Base-by-base conservation (phyloP, 345 rosid species). In the Moricandia moricandioides region DNA sequence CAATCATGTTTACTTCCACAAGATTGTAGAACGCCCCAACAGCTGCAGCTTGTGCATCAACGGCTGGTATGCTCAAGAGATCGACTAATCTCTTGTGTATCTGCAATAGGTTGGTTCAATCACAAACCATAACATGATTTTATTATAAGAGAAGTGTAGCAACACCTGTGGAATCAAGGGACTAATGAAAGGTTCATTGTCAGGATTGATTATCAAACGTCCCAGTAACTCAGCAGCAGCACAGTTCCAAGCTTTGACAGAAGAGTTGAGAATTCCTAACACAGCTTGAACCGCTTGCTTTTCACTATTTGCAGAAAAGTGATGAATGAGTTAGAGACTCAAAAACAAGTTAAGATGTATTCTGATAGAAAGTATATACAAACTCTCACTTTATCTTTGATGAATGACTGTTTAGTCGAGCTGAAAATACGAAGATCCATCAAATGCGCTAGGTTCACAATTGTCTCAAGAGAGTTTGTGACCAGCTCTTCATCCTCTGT, bases 401-500 rank as follows among this genome's bases (percentile, higher is more conserved):
- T 87, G 85, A 65, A 87, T 29, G 98, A 88, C 59, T 85, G 92
- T 77, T 92, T 95, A 67, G 76, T 57, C 13, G 97, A 90, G 84
- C 98, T 95, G 73, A 95, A 92, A 78, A 90, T 92, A 62, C 91
- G 90, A 80, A 95, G 96, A 83, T 95, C 98, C 66, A 95, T 92
- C 85, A 92, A 67, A 5, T 93, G 96, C 26, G 98, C 97, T 82
- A 92, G 74, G 84, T 95, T 95, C 51, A 92, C 99, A 69, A 92
- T 84, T 31, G 96, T 87, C 85, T 95, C 99, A 0, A 95, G 93
- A 57, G 91, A 84, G 85, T 92, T 92, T 51, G 97, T 92, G 31
- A 92, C 92, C 60, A 95, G 92, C 74, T 95, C 98, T 82, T 95
- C 99, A 49, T 95, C 96, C 97, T 90, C 98, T 92, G 96, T 70